Evolutionary conservation across 345 rosid genomes (phyloP).

Genomic region (Camelina neglecta): DNA sequence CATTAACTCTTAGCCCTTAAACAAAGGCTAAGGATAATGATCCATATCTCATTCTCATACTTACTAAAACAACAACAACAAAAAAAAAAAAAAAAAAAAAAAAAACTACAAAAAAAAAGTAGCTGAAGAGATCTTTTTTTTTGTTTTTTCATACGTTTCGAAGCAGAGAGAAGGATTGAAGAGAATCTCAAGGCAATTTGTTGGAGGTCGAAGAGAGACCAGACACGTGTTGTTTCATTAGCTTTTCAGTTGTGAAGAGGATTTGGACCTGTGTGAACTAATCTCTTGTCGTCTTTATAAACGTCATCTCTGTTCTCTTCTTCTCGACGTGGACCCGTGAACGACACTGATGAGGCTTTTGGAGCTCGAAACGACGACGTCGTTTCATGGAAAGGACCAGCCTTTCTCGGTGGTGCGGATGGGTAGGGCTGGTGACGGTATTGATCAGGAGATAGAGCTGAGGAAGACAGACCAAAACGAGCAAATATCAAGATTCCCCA

Average conservation of each 20-base stretch:
- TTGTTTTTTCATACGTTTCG: neutral
- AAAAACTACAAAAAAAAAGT: slow-evolving; percentile 26
- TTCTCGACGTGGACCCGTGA: slow-evolving; percentile 35
- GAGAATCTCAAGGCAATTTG: slow-evolving; percentile 3
- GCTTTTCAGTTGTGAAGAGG: slow-evolving; percentile 80
- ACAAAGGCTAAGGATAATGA: slow-evolving; percentile 60
- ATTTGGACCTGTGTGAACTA: slow-evolving; percentile 91
- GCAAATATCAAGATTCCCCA: slow-evolving; percentile 56
- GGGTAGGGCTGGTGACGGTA: slow-evolving; percentile 27
- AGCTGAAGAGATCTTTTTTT: neutral
- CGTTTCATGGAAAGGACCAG: slow-evolving; percentile 42
- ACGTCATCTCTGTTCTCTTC: slow-evolving; percentile 51
- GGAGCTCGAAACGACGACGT: slow-evolving; percentile 45
- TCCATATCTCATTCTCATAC: slow-evolving; percentile 36
- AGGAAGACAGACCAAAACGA: slow-evolving; percentile 46
- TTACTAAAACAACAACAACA: slow-evolving; percentile 7
- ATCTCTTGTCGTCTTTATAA: slow-evolving; percentile 78
- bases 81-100: slow-evolving; percentile 10
- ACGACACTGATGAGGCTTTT: slow-evolving; percentile 34
- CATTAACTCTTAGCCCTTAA: slow-evolving; percentile 63
- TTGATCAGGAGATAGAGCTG: slow-evolving; percentile 49
- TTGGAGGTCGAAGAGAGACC: slow-evolving; percentile 23
- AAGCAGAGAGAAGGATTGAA: slow-evolving; percentile 5
- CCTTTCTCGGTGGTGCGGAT: slow-evolving; percentile 54
- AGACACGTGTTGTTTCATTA: slow-evolving; percentile 28